A percentile compares a stretch with the other conserved stretches of the same genome.
phyloP scores from a whole-genome alignment of 495 filamentous ascomycete genomes.

The Physcia stellaris region DNA sequence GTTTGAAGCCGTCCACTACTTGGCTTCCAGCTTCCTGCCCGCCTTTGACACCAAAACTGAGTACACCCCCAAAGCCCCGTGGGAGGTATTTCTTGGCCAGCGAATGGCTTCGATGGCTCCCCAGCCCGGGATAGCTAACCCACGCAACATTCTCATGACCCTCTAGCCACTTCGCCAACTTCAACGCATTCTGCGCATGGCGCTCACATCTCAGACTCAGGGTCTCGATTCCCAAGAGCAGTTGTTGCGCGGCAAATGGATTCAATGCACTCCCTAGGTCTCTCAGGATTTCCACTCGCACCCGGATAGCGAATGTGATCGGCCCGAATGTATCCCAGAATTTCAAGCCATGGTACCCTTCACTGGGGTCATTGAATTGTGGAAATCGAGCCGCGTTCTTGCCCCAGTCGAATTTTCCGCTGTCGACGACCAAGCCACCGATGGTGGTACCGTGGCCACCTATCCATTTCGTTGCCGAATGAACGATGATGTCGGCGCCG shows the following conservation, averaged over 20 bases:
- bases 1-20: slow-evolving; percentile 87
- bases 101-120: slow-evolving; percentile 67
- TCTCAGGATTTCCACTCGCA: slow-evolving; percentile 75
- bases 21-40: slow-evolving; percentile 67
- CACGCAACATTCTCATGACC: slow-evolving; percentile 72
- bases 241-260: slow-evolving; percentile 91
- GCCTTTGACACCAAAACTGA: slow-evolving; percentile 89
- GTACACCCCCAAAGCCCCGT: slow-evolving; percentile 79
- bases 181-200: slow-evolving; percentile 74
- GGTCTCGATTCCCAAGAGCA: slow-evolving; percentile 83
- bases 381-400: slow-evolving; percentile 80
- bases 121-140: slow-evolving; percentile 88
- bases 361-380: slow-evolving; percentile 80
- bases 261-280: slow-evolving; percentile 78
- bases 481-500: slow-evolving; percentile 88
- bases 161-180: slow-evolving; percentile 74
- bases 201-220: slow-evolving; percentile 74
- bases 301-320: slow-evolving; percentile 69
- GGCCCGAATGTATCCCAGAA: slow-evolving; percentile 94
- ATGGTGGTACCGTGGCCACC: slow-evolving; percentile 96
- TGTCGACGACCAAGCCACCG: slow-evolving; percentile 78
- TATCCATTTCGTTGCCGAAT: slow-evolving; percentile 98
- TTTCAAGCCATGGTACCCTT: slow-evolving; percentile 91
- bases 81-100: slow-evolving; percentile 81
- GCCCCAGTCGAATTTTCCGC: slow-evolving; percentile 95